phyloP scores from a whole-genome alignment of 345 rosid genomes.

The Lepidium africanum region DNA sequence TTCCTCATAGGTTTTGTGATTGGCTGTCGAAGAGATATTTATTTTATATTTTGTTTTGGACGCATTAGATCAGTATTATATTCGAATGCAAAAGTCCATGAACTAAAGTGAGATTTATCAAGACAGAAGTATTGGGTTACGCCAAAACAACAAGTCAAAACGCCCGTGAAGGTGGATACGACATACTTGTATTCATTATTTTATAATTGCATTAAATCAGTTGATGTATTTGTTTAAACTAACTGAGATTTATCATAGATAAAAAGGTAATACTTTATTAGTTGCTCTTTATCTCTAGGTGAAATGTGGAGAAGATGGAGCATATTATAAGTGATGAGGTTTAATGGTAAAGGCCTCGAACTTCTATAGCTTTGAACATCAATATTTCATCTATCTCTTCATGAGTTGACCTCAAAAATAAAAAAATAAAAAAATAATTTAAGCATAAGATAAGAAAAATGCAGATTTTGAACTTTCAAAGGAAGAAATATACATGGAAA shows the following conservation, averaged over 20 bases:
- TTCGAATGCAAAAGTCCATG: constrained; percentile 16
- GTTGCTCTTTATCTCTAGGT: neutral
- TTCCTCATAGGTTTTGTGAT: constrained; percentile 7
- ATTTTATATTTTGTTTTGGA: neutral
- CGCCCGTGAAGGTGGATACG: no score
- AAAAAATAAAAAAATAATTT: no score
- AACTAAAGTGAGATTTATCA: constrained; percentile 2
- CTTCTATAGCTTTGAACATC: neutral
- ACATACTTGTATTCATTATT: no score
- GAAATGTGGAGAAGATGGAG: neutral
- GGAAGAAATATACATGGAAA: neutral
- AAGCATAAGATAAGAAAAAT: neutral
- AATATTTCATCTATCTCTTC: neutral
- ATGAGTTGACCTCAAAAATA: neutral
- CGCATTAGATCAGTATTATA: neutral
- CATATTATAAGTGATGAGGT: neutral
- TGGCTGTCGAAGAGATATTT: neutral
- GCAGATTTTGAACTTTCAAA: neutral
- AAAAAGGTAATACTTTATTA: neutral
- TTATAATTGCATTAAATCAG: no score
- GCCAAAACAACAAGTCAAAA: no score
- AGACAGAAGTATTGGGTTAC: neutral
- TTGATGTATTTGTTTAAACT: no score
- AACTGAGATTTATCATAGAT: neutral
- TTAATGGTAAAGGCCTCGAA: neutral